Percentiles rank a stretch among this genome's conserved stretches.
Conservation (phyloP, 306 rosid species). For the Vigna angularis region DNA sequence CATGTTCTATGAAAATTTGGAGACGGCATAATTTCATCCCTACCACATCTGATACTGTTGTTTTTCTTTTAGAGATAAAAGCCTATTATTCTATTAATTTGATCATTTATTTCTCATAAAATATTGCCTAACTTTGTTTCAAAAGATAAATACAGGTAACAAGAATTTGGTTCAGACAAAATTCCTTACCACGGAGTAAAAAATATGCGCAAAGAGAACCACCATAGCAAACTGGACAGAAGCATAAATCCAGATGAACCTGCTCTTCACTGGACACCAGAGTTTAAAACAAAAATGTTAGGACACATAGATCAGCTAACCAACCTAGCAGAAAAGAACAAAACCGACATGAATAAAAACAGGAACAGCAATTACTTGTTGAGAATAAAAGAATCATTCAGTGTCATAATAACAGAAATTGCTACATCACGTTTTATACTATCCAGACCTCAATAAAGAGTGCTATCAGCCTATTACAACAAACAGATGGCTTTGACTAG, state of each 20-base stretch:
- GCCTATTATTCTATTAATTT: slow-evolving; percentile 4
- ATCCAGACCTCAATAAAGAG: slow-evolving; percentile 1
- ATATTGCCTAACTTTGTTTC: slow-evolving; percentile 16
- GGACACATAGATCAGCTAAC: slow-evolving; percentile 12
- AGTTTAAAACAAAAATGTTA: slow-evolving; percentile 34
- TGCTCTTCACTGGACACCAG: slow-evolving; percentile 75
- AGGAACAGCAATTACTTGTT: neutral
- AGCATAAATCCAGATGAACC: slow-evolving; percentile 96
- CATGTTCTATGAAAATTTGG: neutral
- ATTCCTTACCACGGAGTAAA: slow-evolving; percentile 85
- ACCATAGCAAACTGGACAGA: slow-evolving; percentile 89
- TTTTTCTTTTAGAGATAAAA: slow-evolving; percentile 10
- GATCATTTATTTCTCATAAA: neutral
- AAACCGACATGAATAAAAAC: neutral
- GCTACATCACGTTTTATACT: neutral
- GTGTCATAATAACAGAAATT: slow-evolving; percentile 2
- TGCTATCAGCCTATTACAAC: neutral
- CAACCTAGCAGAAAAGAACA: neutral
- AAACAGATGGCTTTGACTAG: slow-evolving; percentile 5
- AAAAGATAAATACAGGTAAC: slow-evolving; percentile 3
- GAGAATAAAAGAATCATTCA: slow-evolving; percentile 3
- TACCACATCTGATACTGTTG: neutral
- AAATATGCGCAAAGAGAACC: slow-evolving; percentile 93
- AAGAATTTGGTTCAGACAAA: slow-evolving; percentile 11
- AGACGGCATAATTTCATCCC: neutral